A percentile compares a stretch with the other conserved stretches of the same genome.
Evolutionary conservation across 257 asterid species (phyloP).

Genomic region (Primulina huaijiensis): DNA sequence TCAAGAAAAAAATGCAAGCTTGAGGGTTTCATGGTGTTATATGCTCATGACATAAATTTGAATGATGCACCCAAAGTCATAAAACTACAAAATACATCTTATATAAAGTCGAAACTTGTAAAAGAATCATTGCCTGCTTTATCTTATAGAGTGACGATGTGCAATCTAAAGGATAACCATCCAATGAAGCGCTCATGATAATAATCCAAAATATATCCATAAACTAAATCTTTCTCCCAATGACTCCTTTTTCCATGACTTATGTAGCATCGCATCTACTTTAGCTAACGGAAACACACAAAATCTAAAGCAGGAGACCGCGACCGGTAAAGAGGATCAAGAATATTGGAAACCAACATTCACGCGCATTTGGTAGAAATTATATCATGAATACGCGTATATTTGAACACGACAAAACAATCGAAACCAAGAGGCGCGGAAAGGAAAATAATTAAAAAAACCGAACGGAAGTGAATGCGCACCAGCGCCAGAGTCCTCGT

Average conservation of each 20-base stretch:
- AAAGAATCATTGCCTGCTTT: not conserved
- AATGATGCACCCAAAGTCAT: not conserved
- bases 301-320: conserved; percentile 18
- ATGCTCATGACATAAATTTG: not conserved
- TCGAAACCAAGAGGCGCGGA: not conserved
- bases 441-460: not conserved
- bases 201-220: not conserved
- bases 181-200: not conserved
- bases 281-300: conserved; percentile 3
- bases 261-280: not conserved
- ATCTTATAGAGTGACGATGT: not conserved
- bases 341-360: not conserved
- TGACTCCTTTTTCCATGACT: conserved; percentile 1
- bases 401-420: not conserved
- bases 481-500: conserved; percentile 44
- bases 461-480: not conserved
- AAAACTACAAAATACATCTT: conserved; percentile 6
- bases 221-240: not conserved
- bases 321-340: conserved; percentile 6
- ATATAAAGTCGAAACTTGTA: not conserved
- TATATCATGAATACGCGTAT: conserved; percentile 4
- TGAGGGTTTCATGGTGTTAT: conserved; percentile 1
- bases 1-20: not conserved
- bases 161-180: not conserved
- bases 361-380: not conserved